Conservation (phyloP, 495 filamentous ascomycete genomes). For the Talaromyces wortmannii region DNA sequence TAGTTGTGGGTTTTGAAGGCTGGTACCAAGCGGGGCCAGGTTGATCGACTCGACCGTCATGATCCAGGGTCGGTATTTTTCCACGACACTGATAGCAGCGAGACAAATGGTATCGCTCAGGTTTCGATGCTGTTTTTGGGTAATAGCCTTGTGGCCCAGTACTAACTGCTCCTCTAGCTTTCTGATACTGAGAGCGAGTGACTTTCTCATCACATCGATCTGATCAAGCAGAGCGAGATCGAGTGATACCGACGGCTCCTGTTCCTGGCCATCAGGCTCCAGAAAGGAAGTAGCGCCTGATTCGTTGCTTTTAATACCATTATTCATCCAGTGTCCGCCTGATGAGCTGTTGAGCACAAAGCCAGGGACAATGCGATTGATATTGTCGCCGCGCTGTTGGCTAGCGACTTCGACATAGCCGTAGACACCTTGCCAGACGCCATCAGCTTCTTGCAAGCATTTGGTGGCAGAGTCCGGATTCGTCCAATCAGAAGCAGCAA, state of each 20-base stretch:
- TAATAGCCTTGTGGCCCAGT: conserved; percentile 70
- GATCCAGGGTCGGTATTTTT: conserved; percentile 82
- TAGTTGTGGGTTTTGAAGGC: conserved; percentile 75
- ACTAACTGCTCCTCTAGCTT: conserved; percentile 79
- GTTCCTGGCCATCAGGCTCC: conserved; percentile 68
- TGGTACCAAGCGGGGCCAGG: conserved; percentile 63
- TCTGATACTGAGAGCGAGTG: conserved; percentile 74
- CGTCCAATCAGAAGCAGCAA: conserved; percentile 91
- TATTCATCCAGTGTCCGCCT: conserved; percentile 92
- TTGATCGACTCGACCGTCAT: conserved; percentile 84
- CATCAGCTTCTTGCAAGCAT: conserved; percentile 91
- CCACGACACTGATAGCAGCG: conserved; percentile 69
- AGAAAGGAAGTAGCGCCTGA: conserved; percentile 70
- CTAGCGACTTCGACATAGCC: conserved; percentile 93
- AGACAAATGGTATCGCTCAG: conserved; percentile 70
- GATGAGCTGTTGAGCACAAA: conserved; percentile 77
- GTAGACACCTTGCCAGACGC: conserved; percentile 86
- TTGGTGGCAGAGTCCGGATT: conserved; percentile 81
- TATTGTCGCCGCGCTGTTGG: conserved; percentile 82
- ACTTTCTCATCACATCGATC: conserved; percentile 74
- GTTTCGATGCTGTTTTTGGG: conserved; percentile 58
- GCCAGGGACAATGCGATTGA: conserved; percentile 83
- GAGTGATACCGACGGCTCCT: conserved; percentile 66
- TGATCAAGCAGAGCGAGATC: conserved; percentile 72
- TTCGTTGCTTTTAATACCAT: conserved; percentile 64